A percentile compares a stretch with the other conserved stretches of the same genome.
phyloP scores from a whole-genome alignment of 768 basidiomycete species.

The Lactarius hatsudake region DNA sequence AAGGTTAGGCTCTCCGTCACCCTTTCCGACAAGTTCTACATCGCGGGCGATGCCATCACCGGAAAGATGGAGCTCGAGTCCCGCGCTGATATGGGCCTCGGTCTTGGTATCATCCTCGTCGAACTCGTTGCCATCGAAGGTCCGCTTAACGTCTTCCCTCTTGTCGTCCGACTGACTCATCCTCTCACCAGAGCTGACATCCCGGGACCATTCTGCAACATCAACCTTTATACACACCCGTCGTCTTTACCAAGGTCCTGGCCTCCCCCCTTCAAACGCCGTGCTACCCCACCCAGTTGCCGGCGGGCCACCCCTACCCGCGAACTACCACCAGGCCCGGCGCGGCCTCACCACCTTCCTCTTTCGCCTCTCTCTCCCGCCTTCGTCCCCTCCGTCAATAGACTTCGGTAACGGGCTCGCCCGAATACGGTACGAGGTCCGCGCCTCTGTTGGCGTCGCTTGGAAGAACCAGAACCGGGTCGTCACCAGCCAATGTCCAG shows the following conservation, averaged over 20 bases:
- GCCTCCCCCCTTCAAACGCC: constrained; percentile 80
- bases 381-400: constrained; percentile 66
- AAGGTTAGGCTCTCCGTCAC: constrained; percentile 70
- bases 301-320: constrained; percentile 59
- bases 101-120: constrained; percentile 72
- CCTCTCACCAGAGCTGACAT: constrained; percentile 57
- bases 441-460: constrained; percentile 65
- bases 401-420: constrained; percentile 69
- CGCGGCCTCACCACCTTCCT: constrained; percentile 75
- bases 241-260: constrained; percentile 76
- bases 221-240: constrained; percentile 71
- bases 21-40: constrained; percentile 56
- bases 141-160: constrained; percentile 28
- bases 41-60: constrained; percentile 62
- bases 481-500: constrained; percentile 57
- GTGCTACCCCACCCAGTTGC: constrained; percentile 61
- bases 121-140: constrained; percentile 76
- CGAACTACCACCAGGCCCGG: constrained; percentile 68
- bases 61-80: constrained; percentile 83
- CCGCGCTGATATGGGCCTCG: constrained; percentile 67
- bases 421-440: constrained; percentile 66
- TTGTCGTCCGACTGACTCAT: constrained; percentile 4
- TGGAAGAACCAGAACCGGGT: constrained; percentile 75
- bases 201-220: constrained; percentile 76
- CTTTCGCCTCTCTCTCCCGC: constrained; percentile 71